Base-by-base conservation (phyloP, 805 yeast genomes). In the Yarrowia sp. region DNA sequence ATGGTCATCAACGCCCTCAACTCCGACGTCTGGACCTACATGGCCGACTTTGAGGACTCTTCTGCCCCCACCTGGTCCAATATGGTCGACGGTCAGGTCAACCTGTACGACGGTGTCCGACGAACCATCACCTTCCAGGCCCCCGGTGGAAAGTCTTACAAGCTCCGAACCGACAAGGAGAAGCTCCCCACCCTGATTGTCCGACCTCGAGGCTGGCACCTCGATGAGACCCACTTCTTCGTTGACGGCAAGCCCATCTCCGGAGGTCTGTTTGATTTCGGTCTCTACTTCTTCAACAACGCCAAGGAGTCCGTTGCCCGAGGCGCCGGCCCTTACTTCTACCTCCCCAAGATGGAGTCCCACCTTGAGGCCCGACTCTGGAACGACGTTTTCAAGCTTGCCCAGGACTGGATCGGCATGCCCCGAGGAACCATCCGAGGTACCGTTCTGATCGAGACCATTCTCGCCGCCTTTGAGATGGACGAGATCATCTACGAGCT, bases 21-120 rank as follows among this genome's bases (percentile, higher is more conserved):
- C 79, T 83, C 90, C 15, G 82, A 82, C 53, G 91, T 88, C 58
- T 89, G 87, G 74, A 87, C 91, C 58, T 88, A 88, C 79, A 88
- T 88, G 91, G 87, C 90, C 68, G 91, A 88, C 76, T 88, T 88
- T 72, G 91, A 88, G 79, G 91, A 88, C 77, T 87, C 90, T 32
- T 82, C 86, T 76, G 85, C 91, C 45, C 91, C 91, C 58, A 87
- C 90, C 53, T 87, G 91, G 91, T 75, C 76, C 75, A 87, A 87
- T 79, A 79, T 86, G 79, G 84, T 85, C 69, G 88, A 86, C 70
- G 91, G 91, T 67, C 91, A 88, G 78, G 87, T 85, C 72, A 88
- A 88, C 77, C 81, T 88, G 73, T 87, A 85, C 78, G 91, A 88
- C 73, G 91, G 86, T 49, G 87, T 88, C 52, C 84, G 91, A 74